These are phyloP conservation scores for Candida nemodendra DNA, from an alignment of 805 yeast species.

Conservation along the genomic window DNA sequence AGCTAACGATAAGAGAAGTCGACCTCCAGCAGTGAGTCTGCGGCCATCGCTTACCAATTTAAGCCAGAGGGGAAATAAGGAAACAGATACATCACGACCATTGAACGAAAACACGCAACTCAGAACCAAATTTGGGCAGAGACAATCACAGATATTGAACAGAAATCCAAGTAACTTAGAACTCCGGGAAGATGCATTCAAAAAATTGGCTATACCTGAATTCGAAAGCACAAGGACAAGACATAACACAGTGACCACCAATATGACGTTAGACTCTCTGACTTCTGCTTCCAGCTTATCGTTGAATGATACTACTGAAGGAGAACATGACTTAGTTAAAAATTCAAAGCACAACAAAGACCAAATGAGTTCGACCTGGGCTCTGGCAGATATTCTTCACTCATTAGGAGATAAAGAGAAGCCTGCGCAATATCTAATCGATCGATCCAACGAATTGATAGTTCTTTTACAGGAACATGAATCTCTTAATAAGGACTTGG, in stretches of 20 bases:
- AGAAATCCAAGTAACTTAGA: slow-evolving; percentile 2
- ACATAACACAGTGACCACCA: slow-evolving; percentile 23
- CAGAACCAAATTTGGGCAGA: no score
- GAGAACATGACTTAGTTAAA: slow-evolving; percentile 6
- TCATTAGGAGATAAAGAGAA: slow-evolving; percentile 51
- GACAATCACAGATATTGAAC: neutral
- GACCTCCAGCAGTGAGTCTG: slow-evolving; percentile 1
- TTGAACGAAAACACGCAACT: no score
- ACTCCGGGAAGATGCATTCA: slow-evolving; percentile 13
- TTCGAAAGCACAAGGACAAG: slow-evolving; percentile 24
- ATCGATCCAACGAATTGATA: slow-evolving; percentile 66
- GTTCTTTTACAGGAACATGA: slow-evolving; percentile 56
- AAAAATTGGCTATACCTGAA: slow-evolving; percentile 21
- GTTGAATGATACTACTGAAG: slow-evolving; percentile 10
- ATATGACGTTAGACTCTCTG: slow-evolving; percentile 15
- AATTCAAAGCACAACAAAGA: slow-evolving; percentile 7
- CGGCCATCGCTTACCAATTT: slow-evolving; percentile 4
- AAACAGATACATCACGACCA: neutral
- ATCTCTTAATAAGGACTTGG: slow-evolving; percentile 61
- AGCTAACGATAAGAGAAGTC: neutral
- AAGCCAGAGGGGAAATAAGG: slow-evolving; percentile 3
- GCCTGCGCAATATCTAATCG: slow-evolving; percentile 49
- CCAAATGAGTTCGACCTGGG: slow-evolving; percentile 52
- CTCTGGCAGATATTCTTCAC: slow-evolving; percentile 60
- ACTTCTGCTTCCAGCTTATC: slow-evolving; percentile 17